Percentiles rank a stretch among this genome's conserved stretches.
These are phyloP conservation scores for Entelexis paramagnoliae DNA, from an alignment of 1,139 yeast genomes.

Conservation along the genomic window DNA sequence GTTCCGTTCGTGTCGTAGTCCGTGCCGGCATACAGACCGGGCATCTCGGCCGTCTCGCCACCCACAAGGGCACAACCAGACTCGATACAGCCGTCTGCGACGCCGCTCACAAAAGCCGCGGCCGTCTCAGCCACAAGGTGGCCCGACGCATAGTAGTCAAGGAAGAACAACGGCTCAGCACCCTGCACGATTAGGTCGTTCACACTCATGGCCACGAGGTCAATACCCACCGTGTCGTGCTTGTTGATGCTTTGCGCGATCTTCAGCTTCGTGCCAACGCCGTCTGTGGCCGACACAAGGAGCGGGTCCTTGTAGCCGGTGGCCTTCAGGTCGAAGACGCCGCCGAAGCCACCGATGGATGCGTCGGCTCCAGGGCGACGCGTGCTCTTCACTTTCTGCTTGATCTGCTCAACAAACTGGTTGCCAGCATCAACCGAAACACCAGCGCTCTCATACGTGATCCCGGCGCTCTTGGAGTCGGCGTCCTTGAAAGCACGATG, in stretches of 20 bases:
- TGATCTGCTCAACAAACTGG: slow-evolving; percentile 77
- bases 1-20: slow-evolving; percentile 99
- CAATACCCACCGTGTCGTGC: slow-evolving; percentile 95
- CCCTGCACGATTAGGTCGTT: slow-evolving; percentile 97
- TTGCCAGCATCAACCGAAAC: slow-evolving; percentile 96
- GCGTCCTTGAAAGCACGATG: slow-evolving; percentile 80
- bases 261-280: slow-evolving; percentile 95
- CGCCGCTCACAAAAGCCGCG: slow-evolving; percentile 84
- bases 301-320: slow-evolving; percentile 79
- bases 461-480: slow-evolving; percentile 21
- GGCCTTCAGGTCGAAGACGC: slow-evolving; percentile 76
- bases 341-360: slow-evolving; percentile 98
- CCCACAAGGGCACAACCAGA: slow-evolving; percentile 98
- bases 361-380: slow-evolving; percentile 95
- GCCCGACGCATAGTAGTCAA: slow-evolving; percentile 95
- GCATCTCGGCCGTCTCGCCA: slow-evolving; percentile 99
- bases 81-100: slow-evolving; percentile 88
- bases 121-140: slow-evolving; percentile 77
- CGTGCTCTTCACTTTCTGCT: slow-evolving; percentile 86
- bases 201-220: slow-evolving; percentile 97
- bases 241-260: slow-evolving; percentile 83
- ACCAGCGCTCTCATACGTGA: slow-evolving; percentile 90
- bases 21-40: slow-evolving; percentile 91
- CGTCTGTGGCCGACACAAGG: slow-evolving; percentile 96
- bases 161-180: slow-evolving; percentile 91